Evolutionary conservation across 345 rosid species (phyloP), one percentile per base, ranked within the genome.

Genomic region (Linum tenue): DNA sequence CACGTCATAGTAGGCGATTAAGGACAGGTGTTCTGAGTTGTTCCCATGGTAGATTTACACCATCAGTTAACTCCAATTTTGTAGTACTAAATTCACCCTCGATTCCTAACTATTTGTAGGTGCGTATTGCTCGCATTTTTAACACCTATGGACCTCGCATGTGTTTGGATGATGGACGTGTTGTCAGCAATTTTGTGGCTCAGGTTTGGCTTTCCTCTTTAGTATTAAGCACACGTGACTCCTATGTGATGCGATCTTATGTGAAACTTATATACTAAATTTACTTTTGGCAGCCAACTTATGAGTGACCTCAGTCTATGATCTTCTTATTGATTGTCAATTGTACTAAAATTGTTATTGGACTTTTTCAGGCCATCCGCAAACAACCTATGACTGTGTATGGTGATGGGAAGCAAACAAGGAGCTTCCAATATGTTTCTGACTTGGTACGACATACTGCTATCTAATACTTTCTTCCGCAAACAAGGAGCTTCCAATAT

Each of bases 131-230:
- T 72, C 96, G 99, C 65, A 94, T 94, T 36, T 94, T 94, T 69
- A 94, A 90, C 76, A 94, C 99, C 2, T 94, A 94, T 71, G 99
- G 99, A 63, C 99, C 99, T 67, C 89, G 97, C 60, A 94, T 94
- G 97, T 90, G 99, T 74, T 82, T 94, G 44, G 99, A 94, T 73
- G 99, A 94, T 78, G 99, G 99, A 15, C 99, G 97, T 60, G 99
- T 94, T 75, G 99, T 94, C 75, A 94, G 99, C 86, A 94, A 94
- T 79, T 88, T 94, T 74, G 96, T 94, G 72, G 96, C 99, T 40
- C 99, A 94, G 96, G 99, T 74, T 56, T 55, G 51, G 14, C 83
- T 64, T 51, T 50, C 51, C 51, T 44, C 51, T 44, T 5, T 7
- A 44, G 12, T 44, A 14, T 44, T 8, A 14, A 44, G 51, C 7